Base-by-base conservation (phyloP, 495 filamentous ascomycete species). In the Xylaria castorea region DNA sequence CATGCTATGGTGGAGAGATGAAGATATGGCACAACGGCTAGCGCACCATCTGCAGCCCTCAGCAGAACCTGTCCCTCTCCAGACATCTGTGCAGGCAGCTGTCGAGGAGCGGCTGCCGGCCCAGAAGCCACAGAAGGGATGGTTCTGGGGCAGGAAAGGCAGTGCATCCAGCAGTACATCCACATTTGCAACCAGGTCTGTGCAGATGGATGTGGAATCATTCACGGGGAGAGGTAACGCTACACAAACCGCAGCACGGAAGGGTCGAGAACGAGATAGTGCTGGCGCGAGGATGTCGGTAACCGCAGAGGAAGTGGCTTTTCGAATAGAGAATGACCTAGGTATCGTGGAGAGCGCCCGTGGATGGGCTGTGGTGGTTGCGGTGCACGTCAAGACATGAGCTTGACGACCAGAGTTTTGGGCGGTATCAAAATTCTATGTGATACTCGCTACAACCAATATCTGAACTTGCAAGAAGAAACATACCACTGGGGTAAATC, bases 241-340 rank as follows among this genome's bases (percentile, higher is more conserved):
- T 7, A 22, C 38, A n/a, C 67, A 32, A 34, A 53, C 65, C 4
- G 68, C 57, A 8, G 22, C 40, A 32, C 48, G 71, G 16, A 69
- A 71, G 42, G 71, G 63, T 9, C 69, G 22, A 22, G 65, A 65
- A 27, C 63, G 74, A 20, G 70, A 75, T 5, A 67, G 71, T 1
- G 75, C 83, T 22, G 79, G 75, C 38, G 72, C 75, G 0, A 58
- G 67, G 5, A 84, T 87, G 79, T 73, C 72, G 22, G 83, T 84
- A 2, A 75, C 80, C 25, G 86, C 83, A 14, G 80, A 88, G 30
- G 88, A 89, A 71, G 81, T 88, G 12, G 83, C 83, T 2, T 87
- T 90, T 71, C 74, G 87, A 27, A 78, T 75, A 55, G 84, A 87
- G 79, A 90, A 87, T 71, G 81, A 83, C 5, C 79, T 89, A 70